A percentile compares a stretch with the other conserved stretches of the same genome.
phyloP scores from a whole-genome alignment of 345 rosid genomes.

The Erysimum cheiranthoides region DNA sequence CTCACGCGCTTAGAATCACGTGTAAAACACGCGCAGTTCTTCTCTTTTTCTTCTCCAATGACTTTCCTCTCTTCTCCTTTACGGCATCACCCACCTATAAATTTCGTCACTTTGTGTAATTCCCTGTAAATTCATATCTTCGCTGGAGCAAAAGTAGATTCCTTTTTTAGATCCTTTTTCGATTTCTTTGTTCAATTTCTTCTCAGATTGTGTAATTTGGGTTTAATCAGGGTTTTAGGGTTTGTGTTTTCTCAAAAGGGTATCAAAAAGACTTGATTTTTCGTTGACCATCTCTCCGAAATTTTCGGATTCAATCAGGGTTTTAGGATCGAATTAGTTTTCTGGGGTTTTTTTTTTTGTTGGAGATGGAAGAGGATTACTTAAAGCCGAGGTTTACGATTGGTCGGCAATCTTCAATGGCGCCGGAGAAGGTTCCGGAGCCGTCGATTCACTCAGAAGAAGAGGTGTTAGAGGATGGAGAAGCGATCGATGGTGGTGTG shows the following conservation, averaged over 20 bases:
- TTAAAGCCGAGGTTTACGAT: constrained; percentile 58
- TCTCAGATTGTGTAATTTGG: constrained; percentile 10
- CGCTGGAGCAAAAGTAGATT: neutral
- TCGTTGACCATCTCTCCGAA: constrained; percentile 30
- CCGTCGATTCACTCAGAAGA: constrained; percentile 58
- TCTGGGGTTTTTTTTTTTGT: neutral
- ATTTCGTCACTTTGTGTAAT: constrained; percentile 7
- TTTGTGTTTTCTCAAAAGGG: constrained; percentile 8
- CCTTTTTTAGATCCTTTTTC: neutral
- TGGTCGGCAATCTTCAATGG: constrained; percentile 76
- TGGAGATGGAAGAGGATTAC: constrained; percentile 60
- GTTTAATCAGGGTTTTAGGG: constrained; percentile 21
- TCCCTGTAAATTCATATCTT: neutral
- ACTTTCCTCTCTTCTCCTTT: constrained; percentile 39
- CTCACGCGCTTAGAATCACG: constrained; percentile 21
- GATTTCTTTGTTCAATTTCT: constrained; percentile 7
- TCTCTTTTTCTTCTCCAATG: constrained; percentile 4
- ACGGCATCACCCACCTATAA: constrained; percentile 41
- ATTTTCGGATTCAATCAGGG: constrained; percentile 15
- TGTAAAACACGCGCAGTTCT: constrained; percentile 20
- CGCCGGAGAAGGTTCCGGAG: constrained; percentile 47
- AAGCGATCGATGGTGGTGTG: constrained; percentile 59
- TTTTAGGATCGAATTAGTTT: constrained; percentile 13
- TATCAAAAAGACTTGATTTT: constrained; percentile 16
- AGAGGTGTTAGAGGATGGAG: constrained; percentile 50